These are phyloP conservation scores for Aspergillus sp. DNA, from an alignment of 2,329 filamentous ascomycete species.

Conservation along the genomic window DNA sequence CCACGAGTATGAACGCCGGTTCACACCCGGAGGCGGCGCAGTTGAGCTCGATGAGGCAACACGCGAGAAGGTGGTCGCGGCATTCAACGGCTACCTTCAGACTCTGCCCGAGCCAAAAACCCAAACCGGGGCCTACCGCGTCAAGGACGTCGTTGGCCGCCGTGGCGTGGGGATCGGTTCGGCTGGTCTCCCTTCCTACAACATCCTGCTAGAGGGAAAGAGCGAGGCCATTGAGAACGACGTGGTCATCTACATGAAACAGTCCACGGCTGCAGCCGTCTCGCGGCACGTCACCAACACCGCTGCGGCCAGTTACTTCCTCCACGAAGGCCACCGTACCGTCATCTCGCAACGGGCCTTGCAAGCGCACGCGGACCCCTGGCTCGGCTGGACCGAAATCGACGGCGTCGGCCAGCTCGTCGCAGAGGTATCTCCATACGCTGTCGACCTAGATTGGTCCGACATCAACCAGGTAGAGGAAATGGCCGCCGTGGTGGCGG, in stretches of 20 bases:
- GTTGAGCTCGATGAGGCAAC: slow-evolving; percentile 11
- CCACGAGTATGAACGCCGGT: slow-evolving; percentile 15
- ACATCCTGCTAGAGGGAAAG: slow-evolving; percentile 19
- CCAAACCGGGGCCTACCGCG: background rate
- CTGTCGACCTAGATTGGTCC: slow-evolving; percentile 21
- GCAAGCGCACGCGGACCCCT: slow-evolving; percentile 18
- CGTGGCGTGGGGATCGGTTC: slow-evolving; percentile 19
- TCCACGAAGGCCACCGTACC: slow-evolving; percentile 18
- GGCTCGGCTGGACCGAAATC: slow-evolving; percentile 22
- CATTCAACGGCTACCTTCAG: slow-evolving; percentile 13
- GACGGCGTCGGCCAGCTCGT: slow-evolving; percentile 21
- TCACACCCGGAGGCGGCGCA: slow-evolving; percentile 13
- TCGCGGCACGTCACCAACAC: slow-evolving; percentile 13
- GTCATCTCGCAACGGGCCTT: slow-evolving; percentile 22
- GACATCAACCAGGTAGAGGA: slow-evolving; percentile 18
- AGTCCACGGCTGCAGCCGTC: slow-evolving; percentile 12
- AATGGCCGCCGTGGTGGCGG: slow-evolving; percentile 15
- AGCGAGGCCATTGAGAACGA: slow-evolving; percentile 20
- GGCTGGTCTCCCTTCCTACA: slow-evolving; percentile 19
- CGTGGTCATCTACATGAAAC: slow-evolving; percentile 21
- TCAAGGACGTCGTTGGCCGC: slow-evolving; percentile 20
- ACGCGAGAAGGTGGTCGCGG: slow-evolving; percentile 12
- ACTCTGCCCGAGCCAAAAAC: slow-evolving; percentile 9
- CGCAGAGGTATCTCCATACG: slow-evolving; percentile 21
- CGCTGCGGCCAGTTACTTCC: slow-evolving; percentile 13